Conservation (phyloP, 352 stramenopile species). For the Phytophthora ramorum region DNA sequence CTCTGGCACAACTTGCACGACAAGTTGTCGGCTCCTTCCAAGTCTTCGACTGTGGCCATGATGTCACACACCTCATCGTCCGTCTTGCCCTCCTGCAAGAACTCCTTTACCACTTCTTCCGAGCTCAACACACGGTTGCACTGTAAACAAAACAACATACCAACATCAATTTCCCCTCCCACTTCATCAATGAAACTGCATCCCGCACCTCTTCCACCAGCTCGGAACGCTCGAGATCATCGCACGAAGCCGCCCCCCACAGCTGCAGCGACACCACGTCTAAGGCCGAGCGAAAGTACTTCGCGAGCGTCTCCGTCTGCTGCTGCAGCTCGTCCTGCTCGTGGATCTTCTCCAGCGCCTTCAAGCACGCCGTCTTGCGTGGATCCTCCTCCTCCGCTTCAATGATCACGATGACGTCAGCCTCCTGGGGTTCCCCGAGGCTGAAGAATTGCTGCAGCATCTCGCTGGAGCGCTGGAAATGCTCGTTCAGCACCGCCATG, state of each 20-base stretch:
- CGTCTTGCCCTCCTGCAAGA: constrained; percentile 47
- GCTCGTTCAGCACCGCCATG: constrained; percentile 40
- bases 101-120: constrained; percentile 51
- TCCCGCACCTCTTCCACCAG: constrained; percentile 42
- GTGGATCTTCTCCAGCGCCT: constrained; percentile 39
- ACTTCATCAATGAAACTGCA: constrained; percentile 12
- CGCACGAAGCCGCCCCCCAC: constrained; percentile 56
- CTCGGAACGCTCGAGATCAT: constrained; percentile 42
- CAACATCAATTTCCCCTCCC: neutral
- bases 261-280: constrained; percentile 51
- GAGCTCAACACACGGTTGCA: constrained; percentile 53
- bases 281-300: constrained; percentile 49
- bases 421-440: constrained; percentile 15
- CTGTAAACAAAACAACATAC: constrained; percentile 10
- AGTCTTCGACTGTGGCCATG: constrained; percentile 28
- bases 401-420: constrained; percentile 42
- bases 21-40: constrained; percentile 42
- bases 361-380: constrained; percentile 7
- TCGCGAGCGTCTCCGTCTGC: constrained; percentile 42
- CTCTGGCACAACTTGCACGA: constrained; percentile 80
- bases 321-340: constrained; percentile 52
- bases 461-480: constrained; percentile 48
- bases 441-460: constrained; percentile 51
- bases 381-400: constrained; percentile 34
- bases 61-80: constrained; percentile 61